A percentile compares a stretch with the other conserved stretches of the same genome.
Conservation (phyloP, 768 basidiomycete species). For the Boletus subparvulus region DNA sequence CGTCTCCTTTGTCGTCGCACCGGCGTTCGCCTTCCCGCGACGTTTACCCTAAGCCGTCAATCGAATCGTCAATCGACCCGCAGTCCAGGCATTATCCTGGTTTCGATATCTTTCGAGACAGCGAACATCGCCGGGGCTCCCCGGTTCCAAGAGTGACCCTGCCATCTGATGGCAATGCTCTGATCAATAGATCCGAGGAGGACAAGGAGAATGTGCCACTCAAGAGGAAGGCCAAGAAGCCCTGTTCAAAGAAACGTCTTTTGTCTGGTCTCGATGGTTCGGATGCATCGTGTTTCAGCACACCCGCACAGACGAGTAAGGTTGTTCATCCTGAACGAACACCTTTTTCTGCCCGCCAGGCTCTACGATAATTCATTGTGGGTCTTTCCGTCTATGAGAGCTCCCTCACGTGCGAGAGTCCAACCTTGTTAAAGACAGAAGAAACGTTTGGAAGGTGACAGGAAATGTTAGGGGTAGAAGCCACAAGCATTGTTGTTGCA, state of each 20-base stretch:
- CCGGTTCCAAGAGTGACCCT: not conserved
- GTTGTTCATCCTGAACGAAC: slow-evolving; percentile 13
- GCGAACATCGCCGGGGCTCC: slow-evolving; percentile 15
- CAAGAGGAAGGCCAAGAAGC: slow-evolving; percentile 46
- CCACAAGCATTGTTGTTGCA: slow-evolving; percentile 4
- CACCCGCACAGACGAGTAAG: slow-evolving; percentile 9
- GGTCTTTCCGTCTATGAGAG: not conserved
- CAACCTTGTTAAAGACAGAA: not conserved
- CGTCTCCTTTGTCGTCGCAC: slow-evolving; percentile 12
- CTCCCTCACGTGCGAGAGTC: not conserved
- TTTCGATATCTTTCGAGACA: slow-evolving; percentile 57
- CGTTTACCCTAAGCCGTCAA: slow-evolving; percentile 33
- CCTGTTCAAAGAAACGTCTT: slow-evolving; percentile 25
- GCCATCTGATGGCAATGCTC: slow-evolving; percentile 1
- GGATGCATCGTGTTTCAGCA: slow-evolving; percentile 1
- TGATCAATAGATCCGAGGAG: slow-evolving; percentile 26
- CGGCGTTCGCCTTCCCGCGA: slow-evolving; percentile 15
- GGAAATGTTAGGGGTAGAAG: not conserved
- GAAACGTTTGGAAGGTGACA: not conserved
- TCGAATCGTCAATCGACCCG: slow-evolving; percentile 44
- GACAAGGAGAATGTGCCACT: slow-evolving; percentile 66
- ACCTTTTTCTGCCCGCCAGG: slow-evolving; percentile 14
- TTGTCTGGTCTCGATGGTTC: not conserved
- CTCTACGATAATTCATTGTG: slow-evolving; percentile 18
- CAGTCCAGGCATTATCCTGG: slow-evolving; percentile 68